Conservation (phyloP, 768 basidiomycete species). For the Trametes villosa region DNA sequence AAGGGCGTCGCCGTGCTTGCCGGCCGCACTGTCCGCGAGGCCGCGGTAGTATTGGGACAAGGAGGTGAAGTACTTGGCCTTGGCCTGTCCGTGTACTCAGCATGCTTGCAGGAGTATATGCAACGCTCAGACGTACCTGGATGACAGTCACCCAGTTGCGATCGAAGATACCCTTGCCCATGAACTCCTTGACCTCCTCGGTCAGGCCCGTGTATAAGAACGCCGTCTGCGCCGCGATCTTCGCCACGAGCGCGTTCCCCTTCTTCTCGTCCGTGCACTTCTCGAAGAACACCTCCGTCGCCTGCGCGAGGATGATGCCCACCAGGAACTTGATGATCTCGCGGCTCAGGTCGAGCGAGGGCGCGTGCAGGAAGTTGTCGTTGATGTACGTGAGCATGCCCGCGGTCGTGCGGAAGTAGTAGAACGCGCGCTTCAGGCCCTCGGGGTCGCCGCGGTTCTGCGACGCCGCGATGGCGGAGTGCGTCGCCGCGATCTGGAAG, state of each 20-base stretch:
- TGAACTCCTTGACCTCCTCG: constrained; percentile 96
- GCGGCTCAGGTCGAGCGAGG: constrained; percentile 90
- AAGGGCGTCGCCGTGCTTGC: constrained; percentile 87
- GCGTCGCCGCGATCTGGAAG: constrained; percentile 93
- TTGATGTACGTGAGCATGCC: constrained; percentile 99
- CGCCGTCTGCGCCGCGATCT: constrained; percentile 84
- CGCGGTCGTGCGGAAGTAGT: constrained; percentile 86
- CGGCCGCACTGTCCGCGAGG: constrained; percentile 71
- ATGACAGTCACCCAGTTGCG: constrained; percentile 90
- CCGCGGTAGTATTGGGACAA: constrained; percentile 87
- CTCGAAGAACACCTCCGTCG: constrained; percentile 95
- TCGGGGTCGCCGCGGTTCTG: constrained; percentile 90
- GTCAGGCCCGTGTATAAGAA: constrained; percentile 78
- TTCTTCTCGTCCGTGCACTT: constrained; percentile 95
- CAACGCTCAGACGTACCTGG: constrained; percentile 53
- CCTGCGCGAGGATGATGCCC: constrained; percentile 88
- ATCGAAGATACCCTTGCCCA: constrained; percentile 95
- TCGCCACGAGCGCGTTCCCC: constrained; percentile 71
- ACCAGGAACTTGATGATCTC: constrained; percentile 95
- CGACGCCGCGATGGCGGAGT: constrained; percentile 86
- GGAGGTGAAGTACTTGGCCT: constrained; percentile 88
- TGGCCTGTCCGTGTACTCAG: constrained; percentile 57
- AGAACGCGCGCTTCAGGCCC: constrained; percentile 90
- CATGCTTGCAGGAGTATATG: too few relatives aligned
- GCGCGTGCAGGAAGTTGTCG: constrained; percentile 98